A percentile compares a stretch with the other conserved stretches of the same genome.
Conservation (phyloP, 2,329 filamentous ascomycete genomes). For the Sclerotinia spermophila region DNA sequence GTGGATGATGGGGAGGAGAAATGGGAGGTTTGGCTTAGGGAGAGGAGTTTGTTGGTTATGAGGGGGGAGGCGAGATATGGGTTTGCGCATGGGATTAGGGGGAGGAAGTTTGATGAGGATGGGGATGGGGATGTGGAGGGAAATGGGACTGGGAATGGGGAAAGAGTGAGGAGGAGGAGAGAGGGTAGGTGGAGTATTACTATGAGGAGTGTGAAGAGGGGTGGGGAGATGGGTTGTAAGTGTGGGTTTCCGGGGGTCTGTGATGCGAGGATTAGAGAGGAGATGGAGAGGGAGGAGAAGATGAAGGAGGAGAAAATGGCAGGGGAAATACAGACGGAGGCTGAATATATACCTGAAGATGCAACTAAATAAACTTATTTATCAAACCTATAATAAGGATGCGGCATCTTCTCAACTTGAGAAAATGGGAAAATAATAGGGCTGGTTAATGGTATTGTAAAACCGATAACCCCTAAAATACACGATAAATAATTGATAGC, state of each 20-base stretch:
- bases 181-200: conserved; percentile 21
- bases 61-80: conserved; percentile 19
- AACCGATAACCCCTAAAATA: too few species aligned
- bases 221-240: conserved; percentile 1
- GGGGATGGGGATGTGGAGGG: not conserved
- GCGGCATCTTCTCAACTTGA: too few species aligned
- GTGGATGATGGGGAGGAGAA: not conserved
- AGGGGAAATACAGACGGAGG: not conserved
- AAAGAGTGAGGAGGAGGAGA: conserved; percentile 1
- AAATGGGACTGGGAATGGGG: not conserved
- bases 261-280: conserved; percentile 21
- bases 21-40: conserved; percentile 17
- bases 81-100: conserved; percentile 18
- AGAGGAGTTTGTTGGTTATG: conserved; percentile 19
- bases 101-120: conserved; percentile 19
- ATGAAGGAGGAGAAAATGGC: not conserved
- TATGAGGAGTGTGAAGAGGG: conserved; percentile 19
- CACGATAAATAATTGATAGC: too few species aligned
- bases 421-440: too few species aligned
- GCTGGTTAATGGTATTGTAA: too few species aligned
- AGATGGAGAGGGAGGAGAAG: not conserved
- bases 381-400: not conserved
- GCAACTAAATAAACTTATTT: not conserved
- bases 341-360: not conserved
- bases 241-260: conserved; percentile 22